Evolutionary conservation across 805 yeast genomes (phyloP), one percentile per base, ranked within the genome.

Genomic region (Cephaloascus fragrans): DNA sequence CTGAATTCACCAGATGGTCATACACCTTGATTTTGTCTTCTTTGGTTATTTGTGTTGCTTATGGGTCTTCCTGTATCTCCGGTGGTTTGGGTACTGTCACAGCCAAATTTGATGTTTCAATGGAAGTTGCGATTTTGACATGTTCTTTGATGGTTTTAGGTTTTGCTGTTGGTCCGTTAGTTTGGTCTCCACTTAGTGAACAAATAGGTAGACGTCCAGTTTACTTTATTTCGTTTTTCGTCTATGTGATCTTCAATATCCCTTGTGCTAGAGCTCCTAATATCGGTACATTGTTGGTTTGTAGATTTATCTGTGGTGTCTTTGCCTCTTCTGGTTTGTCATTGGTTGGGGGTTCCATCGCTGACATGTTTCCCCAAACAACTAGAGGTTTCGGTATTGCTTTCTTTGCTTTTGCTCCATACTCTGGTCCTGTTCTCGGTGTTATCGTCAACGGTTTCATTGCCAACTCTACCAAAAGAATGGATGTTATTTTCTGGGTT

Each of bases 101-200:
- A 44, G 80, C 80, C 12, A 70, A 77, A 49, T 86, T 69, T 56
- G 61, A 76, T 44, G 96, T 88, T 18, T 74, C 84, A 14, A 55
- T 64, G 2, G 96, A 84, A 56, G 96, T 87, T 17, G 76, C 96
- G 8, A 80, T 77, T 26, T 67, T 88, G 47, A 64, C 90, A 0
- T 84, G 89, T 46, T 84, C 96, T 1, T 61, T 88, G 28, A 87
- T 86, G 95, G 96, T 88, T 38, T 53, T 84, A 19, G 97, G 96
- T 4, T 87, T 88, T 53, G 71, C 89, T 18, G 69, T 86, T 20
- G 96, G 96, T 34, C 96, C 96, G 1, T 64, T 88, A 45, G 47
- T 87, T 18, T 88, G 95, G 94, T 84, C 95, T 12, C 96, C 96
- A 9, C 62, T 87, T 31, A 75, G 86, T 23, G 97, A 88, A 61